A percentile compares a stretch with the other conserved stretches of the same genome.
phyloP scores from a whole-genome alignment of 345 rosid species.

The Aethionema arabicum region DNA sequence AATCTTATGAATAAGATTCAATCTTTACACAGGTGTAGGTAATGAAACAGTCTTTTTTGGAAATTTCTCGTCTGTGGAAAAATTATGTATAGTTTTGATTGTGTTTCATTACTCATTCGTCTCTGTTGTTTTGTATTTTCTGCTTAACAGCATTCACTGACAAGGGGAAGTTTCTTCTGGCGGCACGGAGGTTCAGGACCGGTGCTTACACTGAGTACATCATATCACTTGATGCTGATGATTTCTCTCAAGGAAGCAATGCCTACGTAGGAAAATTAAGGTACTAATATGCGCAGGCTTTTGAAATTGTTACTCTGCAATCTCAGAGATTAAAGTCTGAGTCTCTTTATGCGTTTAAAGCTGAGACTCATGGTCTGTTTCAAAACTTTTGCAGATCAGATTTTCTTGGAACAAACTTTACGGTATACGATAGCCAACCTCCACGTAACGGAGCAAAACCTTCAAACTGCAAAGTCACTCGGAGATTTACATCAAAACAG shows the following conservation, averaged over 20 bases:
- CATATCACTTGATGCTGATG: slow-evolving; percentile 82
- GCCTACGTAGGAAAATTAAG: slow-evolving; percentile 93
- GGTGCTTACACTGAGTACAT: slow-evolving; percentile 84
- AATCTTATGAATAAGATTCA: background rate
- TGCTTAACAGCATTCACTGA: slow-evolving; percentile 62
- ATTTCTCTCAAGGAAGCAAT: slow-evolving; percentile 91
- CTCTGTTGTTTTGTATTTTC: background rate
- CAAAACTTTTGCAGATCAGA: slow-evolving; percentile 61
- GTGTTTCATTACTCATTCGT: background rate
- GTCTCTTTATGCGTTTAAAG: background rate
- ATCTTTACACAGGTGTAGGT: background rate
- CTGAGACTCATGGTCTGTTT: background rate
- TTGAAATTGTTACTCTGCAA: background rate
- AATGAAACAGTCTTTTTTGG: background rate
- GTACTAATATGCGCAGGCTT: slow-evolving; percentile 35
- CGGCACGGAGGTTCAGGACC: slow-evolving; percentile 76
- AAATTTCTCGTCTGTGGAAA: background rate
- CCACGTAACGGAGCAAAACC: slow-evolving; percentile 85
- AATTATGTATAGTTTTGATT: slow-evolving; percentile 9
- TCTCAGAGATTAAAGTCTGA: background rate
- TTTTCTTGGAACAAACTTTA: slow-evolving; percentile 94
- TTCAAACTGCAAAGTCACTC: slow-evolving; percentile 67
- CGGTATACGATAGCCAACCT: slow-evolving; percentile 81
- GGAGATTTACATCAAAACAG: slow-evolving; percentile 91
- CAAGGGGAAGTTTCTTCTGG: slow-evolving; percentile 89